Evolutionary conservation across 2,329 filamentous ascomycete genomes (phyloP).

Genomic region (Massarina eburnea): DNA sequence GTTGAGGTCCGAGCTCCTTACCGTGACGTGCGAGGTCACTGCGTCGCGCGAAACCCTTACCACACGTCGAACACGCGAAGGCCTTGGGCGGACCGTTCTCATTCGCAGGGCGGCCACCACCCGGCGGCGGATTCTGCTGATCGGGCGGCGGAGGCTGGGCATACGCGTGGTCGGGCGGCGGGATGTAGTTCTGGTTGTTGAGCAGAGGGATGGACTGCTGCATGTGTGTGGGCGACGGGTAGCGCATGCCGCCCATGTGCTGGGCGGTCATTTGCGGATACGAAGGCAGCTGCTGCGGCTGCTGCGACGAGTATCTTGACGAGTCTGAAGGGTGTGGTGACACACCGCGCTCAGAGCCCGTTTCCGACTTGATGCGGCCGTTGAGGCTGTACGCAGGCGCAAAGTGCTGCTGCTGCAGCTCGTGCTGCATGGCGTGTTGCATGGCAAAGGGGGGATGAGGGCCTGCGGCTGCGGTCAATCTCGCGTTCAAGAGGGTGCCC

Average conservation of each 20-base stretch:
- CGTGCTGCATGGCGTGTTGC: constrained; percentile 47
- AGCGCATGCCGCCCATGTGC: constrained; percentile 55
- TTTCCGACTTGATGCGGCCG: constrained; percentile 58
- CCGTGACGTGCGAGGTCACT: constrained; percentile 95
- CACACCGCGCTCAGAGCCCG: constrained; percentile 60
- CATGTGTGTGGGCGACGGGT: constrained; percentile 56
- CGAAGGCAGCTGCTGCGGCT: constrained; percentile 54
- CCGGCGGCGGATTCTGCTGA: constrained; percentile 37
- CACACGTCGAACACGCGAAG: constrained; percentile 86
- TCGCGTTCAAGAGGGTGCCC: constrained; percentile 47
- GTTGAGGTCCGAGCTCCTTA: constrained; percentile 55
- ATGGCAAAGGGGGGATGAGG: constrained; percentile 41
- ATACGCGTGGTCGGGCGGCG: constrained; percentile 52
- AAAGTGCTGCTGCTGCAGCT: constrained; percentile 46
- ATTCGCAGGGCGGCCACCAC: constrained; percentile 46
- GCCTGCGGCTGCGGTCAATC: constrained; percentile 42
- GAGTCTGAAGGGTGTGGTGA: constrained; percentile 59
- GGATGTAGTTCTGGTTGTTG: constrained; percentile 58
- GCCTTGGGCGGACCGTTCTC: constrained; percentile 65
- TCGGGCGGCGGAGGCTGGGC: constrained; percentile 42
- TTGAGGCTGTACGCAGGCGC: constrained; percentile 52
- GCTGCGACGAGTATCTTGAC: constrained; percentile 60
- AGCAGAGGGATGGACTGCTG: constrained; percentile 57
- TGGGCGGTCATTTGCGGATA: constrained; percentile 53
- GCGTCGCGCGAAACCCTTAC: constrained; percentile 87